Base-by-base conservation (phyloP, 2,329 filamentous ascomycete genomes). In the Pseudogymnoascus sp. region DNA sequence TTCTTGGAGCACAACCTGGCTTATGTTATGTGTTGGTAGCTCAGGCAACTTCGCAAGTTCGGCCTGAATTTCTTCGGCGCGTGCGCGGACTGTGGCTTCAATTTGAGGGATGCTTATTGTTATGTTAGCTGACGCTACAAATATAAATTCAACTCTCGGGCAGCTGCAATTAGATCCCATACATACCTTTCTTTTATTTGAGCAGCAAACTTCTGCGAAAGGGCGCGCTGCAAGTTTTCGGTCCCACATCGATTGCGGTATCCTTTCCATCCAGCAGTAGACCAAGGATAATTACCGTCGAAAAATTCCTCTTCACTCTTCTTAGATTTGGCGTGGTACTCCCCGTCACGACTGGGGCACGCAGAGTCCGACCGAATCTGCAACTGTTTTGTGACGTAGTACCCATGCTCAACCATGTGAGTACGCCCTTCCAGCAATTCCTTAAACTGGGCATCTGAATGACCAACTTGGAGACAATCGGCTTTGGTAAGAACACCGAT, bases 401-500 rank as follows among this genome's bases (percentile, higher is more conserved):
- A 96, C 0, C 88, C 88, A n/a, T 89, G 78, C 0, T 84, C 85
- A 0, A 92, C 80, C 0, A 70, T 68, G 61, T 89, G 89, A 2
- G 60, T 58, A n/a, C 81, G 69, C 0, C 83, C 82, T 0, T 76
- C 74, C 3, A 95, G 76, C 60, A 91, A 85, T 0, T 79, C 74
- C 0, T 82, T 69, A 80, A 88, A 89, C 60, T 85, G 83, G 0
- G 76, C 73, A 0, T 82, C 74, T 0, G 73, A 74, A 1, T 78
- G 75, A 0, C 78, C 77, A 0, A 73, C 69, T 0, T 83, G 79
- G 0, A 91, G 73, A 0, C 88, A 79, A 63, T 96, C 92, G 0
- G 91, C 90, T 67, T 95, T 96, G 0, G 91, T 96, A 13, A 96
- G 77, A 0, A 95, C 88, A 0, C 89, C 89, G 59, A 89, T 77